Evolutionary conservation across 768 basidiomycete species (phyloP).

Genomic region (Dacryopinax primogenitus): DNA sequence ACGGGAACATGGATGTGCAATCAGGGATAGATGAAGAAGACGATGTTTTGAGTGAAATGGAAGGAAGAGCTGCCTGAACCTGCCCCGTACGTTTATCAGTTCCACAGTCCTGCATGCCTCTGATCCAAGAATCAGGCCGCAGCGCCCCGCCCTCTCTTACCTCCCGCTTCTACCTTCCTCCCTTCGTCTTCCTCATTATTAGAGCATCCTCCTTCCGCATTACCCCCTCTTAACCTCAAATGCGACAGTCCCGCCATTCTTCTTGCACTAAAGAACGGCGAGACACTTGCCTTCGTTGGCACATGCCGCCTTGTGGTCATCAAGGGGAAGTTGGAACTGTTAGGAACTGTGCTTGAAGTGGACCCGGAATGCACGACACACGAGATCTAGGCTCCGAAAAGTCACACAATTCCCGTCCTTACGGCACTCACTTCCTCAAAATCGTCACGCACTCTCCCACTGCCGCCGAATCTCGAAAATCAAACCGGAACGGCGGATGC

Average conservation of each 20-base stretch:
- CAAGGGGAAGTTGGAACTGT: conserved; percentile 44
- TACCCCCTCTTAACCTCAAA: conserved; percentile 24
- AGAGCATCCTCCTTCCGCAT: conserved; percentile 33
- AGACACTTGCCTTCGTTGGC: conserved; percentile 59
- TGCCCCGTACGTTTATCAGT: conserved; percentile 5
- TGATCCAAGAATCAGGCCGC: neutral
- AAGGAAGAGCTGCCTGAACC: conserved; percentile 8
- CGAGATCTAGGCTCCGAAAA: conserved; percentile 60
- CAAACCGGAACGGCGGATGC: conserved; percentile 23
- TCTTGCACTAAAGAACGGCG: conserved; percentile 34
- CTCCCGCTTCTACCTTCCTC: conserved; percentile 9
- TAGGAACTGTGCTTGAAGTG: conserved; percentile 39
- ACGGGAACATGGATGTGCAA: too few relatives aligned
- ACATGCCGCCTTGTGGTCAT: conserved; percentile 48
- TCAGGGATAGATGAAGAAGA: conserved; percentile 24
- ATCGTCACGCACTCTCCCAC: neutral
- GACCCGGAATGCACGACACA: conserved; percentile 24
- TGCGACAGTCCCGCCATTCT: conserved; percentile 23
- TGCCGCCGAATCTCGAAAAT: conserved; percentile 15
- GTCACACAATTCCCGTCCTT: conserved; percentile 58
- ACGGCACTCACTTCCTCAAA: conserved; percentile 19
- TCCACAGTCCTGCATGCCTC: conserved; percentile 14
- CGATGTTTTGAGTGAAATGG: conserved; percentile 19
- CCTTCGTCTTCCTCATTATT: conserved; percentile 35
- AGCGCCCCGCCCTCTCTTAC: neutral